A percentile compares a stretch with the other conserved stretches of the same genome.
Conservation (phyloP, 257 asterid genomes). For the Primulina tabacum region DNA sequence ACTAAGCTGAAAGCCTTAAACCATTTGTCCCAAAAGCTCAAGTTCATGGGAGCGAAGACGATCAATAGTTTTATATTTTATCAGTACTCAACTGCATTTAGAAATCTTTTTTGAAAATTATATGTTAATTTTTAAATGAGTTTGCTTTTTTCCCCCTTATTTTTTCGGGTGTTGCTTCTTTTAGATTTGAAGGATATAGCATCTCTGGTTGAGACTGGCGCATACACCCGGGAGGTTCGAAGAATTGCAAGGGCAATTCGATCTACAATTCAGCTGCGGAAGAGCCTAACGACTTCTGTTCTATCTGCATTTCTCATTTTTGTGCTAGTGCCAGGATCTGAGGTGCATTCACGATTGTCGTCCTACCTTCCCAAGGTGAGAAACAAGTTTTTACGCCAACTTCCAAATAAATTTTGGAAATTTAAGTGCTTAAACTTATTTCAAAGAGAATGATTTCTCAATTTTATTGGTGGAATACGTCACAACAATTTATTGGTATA, state of each 20-base stretch:
- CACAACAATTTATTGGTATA: not conserved
- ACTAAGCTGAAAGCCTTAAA: not conserved
- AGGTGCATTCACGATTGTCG: slow-evolving; percentile 55
- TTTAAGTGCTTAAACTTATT: not conserved
- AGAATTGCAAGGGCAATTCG: slow-evolving; percentile 77
- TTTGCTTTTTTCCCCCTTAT: not conserved
- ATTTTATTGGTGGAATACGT: not conserved
- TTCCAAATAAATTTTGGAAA: not conserved
- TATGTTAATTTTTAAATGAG: not conserved
- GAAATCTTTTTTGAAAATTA: not conserved
- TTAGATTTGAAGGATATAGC: slow-evolving; percentile 80
- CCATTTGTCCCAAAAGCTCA: not conserved
- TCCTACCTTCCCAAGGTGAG: slow-evolving; percentile 54
- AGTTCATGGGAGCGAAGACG: not conserved
- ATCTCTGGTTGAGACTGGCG: slow-evolving; percentile 74
- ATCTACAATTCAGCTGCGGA: slow-evolving; percentile 72
- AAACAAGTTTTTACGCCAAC: not conserved
- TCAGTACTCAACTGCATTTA: not conserved
- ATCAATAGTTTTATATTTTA: too few species aligned
- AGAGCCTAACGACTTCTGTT: slow-evolving; percentile 44
- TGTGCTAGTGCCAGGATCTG: slow-evolving; percentile 63
- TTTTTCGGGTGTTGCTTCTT: slow-evolving; percentile 13
- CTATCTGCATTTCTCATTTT: slow-evolving; percentile 53
- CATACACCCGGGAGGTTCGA: slow-evolving; percentile 76
- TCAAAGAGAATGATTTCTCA: slow-evolving; percentile 7